Conservation (phyloP, 192 early-diverging fungal species). For the Endogone sp. region DNA sequence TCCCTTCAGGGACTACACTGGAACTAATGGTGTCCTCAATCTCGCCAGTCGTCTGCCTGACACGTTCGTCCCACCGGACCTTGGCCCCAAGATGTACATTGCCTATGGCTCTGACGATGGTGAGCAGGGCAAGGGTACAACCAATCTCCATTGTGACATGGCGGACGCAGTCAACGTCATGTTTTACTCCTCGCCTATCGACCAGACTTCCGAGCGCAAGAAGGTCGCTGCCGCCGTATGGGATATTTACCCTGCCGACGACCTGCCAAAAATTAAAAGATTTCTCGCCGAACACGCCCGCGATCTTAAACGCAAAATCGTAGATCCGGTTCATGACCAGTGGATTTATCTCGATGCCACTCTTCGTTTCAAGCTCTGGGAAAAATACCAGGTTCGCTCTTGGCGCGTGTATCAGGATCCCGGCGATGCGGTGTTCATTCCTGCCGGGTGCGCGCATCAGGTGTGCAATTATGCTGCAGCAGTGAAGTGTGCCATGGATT, state of each 20-base stretch:
- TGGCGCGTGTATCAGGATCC: constrained; percentile 63
- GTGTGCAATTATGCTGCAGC: constrained; percentile 63
- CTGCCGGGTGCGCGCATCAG: constrained; percentile 74
- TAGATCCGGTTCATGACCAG: constrained; percentile 69
- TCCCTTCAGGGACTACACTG: constrained; percentile 54
- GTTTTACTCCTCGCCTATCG: constrained; percentile 39
- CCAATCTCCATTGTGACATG: constrained; percentile 75
- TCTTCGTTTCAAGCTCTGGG: constrained; percentile 33
- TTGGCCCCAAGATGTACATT: constrained; percentile 77
- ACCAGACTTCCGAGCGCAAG: neutral
- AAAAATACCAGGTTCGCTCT: constrained; percentile 31
- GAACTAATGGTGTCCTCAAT: constrained; percentile 49
- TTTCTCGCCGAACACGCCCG: constrained; percentile 30
- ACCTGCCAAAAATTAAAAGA: constrained; percentile 27
- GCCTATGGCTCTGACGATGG: constrained; percentile 58
- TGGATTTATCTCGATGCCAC: constrained; percentile 50
- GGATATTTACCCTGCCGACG: constrained; percentile 54
- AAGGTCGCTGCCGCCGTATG: constrained; percentile 47
- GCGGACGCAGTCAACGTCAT: constrained; percentile 79
- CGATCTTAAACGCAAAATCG: constrained; percentile 7
- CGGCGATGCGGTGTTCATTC: constrained; percentile 75
- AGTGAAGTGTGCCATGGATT: constrained; percentile 71
- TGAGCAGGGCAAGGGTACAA: constrained; percentile 55
- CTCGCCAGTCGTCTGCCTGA: constrained; percentile 52
- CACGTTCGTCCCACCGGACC: constrained; percentile 55